Evolutionary conservation across 73 alveolate genomes (phyloP).

Genomic region (Tetrahymena borealis): DNA sequence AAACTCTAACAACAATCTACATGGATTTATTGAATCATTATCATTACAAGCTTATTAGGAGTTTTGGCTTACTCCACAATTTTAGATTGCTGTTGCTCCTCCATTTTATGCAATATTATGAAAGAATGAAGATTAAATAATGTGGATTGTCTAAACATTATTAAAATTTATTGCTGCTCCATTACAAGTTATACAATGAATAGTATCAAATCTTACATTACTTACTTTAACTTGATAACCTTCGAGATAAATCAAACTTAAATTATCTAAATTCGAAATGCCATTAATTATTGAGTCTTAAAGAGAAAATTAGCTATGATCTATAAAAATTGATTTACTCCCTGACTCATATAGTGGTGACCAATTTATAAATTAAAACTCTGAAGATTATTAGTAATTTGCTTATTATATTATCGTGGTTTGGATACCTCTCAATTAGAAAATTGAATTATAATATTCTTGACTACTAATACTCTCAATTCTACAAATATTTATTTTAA

Average conservation of each 20-base stretch:
- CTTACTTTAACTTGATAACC: background rate
- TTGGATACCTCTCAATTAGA: background rate
- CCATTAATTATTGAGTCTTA: background rate
- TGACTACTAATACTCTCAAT: background rate
- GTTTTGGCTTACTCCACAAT: background rate
- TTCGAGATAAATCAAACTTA: background rate
- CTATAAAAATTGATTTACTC: background rate
- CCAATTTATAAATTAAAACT: background rate
- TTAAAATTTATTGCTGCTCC: background rate
- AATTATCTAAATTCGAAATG: background rate
- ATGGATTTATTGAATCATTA: background rate
- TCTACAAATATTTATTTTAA: background rate
- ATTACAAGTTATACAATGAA: background rate
- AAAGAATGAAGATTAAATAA: background rate
- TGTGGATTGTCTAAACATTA: background rate
- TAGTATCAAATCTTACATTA: background rate
- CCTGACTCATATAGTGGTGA: background rate
- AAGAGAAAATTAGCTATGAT: background rate
- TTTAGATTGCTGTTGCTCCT: background rate
- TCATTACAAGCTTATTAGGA: background rate
- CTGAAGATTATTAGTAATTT: background rate
- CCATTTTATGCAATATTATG: background rate
- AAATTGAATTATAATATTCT: background rate
- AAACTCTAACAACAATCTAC: background rate
- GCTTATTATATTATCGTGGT: background rate